phyloP scores from a whole-genome alignment of 2,329 filamentous ascomycete genomes.

The Colletotrichum euphorbiae region DNA sequence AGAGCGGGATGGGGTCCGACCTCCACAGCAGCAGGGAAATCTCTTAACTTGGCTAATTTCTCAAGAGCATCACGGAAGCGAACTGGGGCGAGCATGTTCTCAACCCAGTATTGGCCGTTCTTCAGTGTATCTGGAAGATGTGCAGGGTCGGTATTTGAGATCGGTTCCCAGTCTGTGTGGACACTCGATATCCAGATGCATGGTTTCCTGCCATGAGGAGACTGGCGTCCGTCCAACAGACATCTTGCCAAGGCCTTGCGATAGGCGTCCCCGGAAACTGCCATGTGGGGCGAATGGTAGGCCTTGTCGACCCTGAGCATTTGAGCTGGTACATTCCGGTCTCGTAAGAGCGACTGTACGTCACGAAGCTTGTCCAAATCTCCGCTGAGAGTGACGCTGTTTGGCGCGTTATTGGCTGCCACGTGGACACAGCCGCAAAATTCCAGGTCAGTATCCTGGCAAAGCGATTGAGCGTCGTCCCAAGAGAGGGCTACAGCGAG shows the following conservation, averaged over 20 bases:
- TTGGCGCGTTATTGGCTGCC: constrained; percentile 43
- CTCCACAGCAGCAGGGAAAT: constrained; percentile 41
- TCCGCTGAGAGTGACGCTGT: constrained; percentile 44
- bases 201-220: constrained; percentile 51
- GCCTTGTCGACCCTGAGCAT: no score
- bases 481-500: not conserved
- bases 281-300: constrained; percentile 49
- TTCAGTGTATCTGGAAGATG: not conserved
- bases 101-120: constrained; percentile 44
- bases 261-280: not conserved
- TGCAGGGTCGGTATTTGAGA: not conserved
- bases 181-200: constrained; percentile 19
- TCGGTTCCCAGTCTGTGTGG: constrained; percentile 22
- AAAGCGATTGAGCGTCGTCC: not conserved
- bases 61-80: constrained; percentile 42
- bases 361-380: constrained; percentile 45
- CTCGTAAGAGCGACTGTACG: constrained; percentile 41
- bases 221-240: constrained; percentile 38
- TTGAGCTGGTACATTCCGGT: constrained; percentile 38
- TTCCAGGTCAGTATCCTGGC: not conserved
- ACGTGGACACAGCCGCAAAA: constrained; percentile 41
- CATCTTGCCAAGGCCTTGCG: not conserved
- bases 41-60: constrained; percentile 16
- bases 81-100: constrained; percentile 47
- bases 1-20: constrained; percentile 54